Conservation (phyloP, 768 basidiomycete genomes). For the Pisolithus tinctorius region DNA sequence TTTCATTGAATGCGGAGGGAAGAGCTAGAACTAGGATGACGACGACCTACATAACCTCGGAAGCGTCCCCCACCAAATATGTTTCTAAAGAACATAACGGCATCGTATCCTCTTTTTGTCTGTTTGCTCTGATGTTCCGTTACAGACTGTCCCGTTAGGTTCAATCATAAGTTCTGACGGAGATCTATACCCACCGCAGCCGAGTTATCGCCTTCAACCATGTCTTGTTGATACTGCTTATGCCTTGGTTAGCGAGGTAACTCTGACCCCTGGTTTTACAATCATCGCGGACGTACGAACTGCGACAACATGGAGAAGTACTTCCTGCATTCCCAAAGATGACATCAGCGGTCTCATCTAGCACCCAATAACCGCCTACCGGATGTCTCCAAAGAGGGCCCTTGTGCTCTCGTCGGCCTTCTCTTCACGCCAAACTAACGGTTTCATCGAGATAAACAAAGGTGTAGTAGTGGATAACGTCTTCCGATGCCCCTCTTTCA, state of each 20-base stretch:
- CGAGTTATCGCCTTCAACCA: not conserved
- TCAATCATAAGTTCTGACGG: not conserved
- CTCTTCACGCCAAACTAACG: not conserved
- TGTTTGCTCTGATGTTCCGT: too few species aligned
- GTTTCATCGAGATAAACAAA: not conserved
- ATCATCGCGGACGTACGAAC: not conserved
- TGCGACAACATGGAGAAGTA: not conserved
- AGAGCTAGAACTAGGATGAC: not conserved
- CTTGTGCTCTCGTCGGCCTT: not conserved
- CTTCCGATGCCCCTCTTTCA: not conserved
- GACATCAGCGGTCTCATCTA: not conserved
- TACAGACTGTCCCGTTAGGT: not conserved
- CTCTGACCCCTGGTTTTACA: not conserved
- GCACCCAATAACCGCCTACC: not conserved
- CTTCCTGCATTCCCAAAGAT: not conserved
- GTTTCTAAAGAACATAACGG: not conserved
- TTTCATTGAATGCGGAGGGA: not conserved
- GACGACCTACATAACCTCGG: not conserved
- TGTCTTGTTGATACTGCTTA: not conserved
- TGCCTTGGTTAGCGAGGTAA: not conserved
- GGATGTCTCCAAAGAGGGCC: not conserved
- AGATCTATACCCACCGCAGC: not conserved
- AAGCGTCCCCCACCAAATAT: not conserved
- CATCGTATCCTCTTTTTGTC: not conserved
- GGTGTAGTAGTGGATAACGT: not conserved